Percentiles rank a stretch among this genome's conserved stretches.
Conservation (phyloP, 1,284 basidiomycete genomes). For the Irpex rosettiformis region DNA sequence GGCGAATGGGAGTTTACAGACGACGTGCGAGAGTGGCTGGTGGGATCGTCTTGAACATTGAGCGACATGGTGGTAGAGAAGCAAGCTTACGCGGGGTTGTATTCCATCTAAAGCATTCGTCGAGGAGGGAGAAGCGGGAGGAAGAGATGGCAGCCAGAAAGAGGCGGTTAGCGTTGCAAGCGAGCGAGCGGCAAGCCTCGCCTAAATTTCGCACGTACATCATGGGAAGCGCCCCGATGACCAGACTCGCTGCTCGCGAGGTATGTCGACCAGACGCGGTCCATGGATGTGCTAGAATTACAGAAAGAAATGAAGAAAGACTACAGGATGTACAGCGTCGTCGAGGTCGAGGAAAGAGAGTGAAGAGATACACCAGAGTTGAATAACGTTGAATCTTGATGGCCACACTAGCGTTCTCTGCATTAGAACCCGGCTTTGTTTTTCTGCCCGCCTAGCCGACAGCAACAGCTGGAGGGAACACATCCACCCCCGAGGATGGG, state of each 20-base stretch:
- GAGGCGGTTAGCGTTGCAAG: constrained; percentile 5
- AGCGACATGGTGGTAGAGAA: constrained; percentile 2
- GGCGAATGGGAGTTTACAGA: constrained; percentile 34
- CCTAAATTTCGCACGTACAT: constrained; percentile 23
- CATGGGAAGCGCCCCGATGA: constrained; percentile 14
- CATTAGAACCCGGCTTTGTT: neutral
- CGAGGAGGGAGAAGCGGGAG: constrained; percentile 7
- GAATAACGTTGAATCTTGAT: neutral
- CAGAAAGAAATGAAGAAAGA: no score
- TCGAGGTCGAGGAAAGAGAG: neutral
- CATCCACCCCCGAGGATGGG: neutral
- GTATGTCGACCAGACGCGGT: constrained; percentile 50
- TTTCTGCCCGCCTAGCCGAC: no score
- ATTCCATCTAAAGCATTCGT: constrained; percentile 28
- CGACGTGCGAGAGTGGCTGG: constrained; percentile 31
- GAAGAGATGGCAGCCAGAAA: constrained; percentile 10
- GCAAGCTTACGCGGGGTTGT: constrained; percentile 22
- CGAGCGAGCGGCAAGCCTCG: constrained; percentile 6
- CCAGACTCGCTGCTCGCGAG: constrained; percentile 26
- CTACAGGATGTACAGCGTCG: constrained; percentile 8
- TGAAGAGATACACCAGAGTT: neutral
- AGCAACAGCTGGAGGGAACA: neutral
- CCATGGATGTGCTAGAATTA: constrained; percentile 31
- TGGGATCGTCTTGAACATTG: constrained; percentile 4
- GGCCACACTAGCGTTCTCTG: neutral